A percentile compares a stretch with the other conserved stretches of the same genome.
phyloP scores from a whole-genome alignment of 768 basidiomycete species.

The Mycena epipterygia region DNA sequence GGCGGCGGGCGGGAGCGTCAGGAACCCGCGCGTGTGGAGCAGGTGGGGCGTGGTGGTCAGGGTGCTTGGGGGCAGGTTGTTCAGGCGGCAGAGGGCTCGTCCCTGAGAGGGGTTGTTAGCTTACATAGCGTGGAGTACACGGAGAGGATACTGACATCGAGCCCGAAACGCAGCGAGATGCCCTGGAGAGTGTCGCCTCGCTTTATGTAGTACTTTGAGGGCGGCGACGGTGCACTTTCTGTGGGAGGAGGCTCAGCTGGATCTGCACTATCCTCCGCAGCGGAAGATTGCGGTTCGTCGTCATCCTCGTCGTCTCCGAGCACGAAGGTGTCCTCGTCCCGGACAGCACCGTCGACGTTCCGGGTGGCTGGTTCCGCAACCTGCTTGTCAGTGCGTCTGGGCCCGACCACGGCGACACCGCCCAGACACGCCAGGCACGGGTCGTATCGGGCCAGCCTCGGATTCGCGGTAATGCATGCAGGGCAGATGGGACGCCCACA shows the following conservation, averaged over 20 bases:
- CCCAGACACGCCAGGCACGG: conserved; percentile 80
- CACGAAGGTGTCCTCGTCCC: conserved; percentile 75
- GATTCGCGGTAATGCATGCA: conserved; percentile 68
- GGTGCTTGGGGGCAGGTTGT: conserved; percentile 74
- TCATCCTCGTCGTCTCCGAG: conserved; percentile 76
- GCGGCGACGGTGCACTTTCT: neutral
- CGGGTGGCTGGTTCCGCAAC: conserved; percentile 9
- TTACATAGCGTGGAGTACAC: neutral
- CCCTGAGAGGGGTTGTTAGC: conserved; percentile 54
- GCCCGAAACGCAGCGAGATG: conserved; percentile 69
- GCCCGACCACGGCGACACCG: conserved; percentile 60
- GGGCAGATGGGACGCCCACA: conserved; percentile 77
- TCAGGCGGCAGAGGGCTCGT: conserved; percentile 72
- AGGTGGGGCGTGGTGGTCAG: conserved; percentile 81
- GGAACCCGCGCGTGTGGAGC: conserved; percentile 73
- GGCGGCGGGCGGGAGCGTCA: conserved; percentile 66
- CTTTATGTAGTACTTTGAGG: conserved; percentile 66
- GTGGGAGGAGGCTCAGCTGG: neutral
- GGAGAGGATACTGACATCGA: conserved; percentile 64
- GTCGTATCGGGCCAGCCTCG: conserved; percentile 75
- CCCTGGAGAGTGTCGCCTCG: conserved; percentile 74
- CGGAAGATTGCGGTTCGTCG: conserved; percentile 15
- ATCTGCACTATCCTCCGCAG: neutral
- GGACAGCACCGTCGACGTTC: conserved; percentile 67
- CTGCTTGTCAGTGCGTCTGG: neutral